Percentiles rank a stretch among this genome's conserved stretches.
Evolutionary conservation across 2,329 filamentous ascomycete genomes (phyloP).

Genomic region (Paecilomyces sp.): DNA sequence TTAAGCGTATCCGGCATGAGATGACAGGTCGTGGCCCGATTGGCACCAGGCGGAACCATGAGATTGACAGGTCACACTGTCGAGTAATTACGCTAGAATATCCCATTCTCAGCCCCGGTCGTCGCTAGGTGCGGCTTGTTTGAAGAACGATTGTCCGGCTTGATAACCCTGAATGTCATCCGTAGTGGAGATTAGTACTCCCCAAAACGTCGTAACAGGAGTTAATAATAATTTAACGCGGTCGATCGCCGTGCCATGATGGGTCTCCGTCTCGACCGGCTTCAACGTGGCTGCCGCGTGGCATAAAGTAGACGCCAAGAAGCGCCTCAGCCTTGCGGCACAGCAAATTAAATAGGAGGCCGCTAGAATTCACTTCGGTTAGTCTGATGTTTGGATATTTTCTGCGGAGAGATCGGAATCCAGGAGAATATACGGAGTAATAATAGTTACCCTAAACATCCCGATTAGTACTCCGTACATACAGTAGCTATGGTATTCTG

Average conservation of each 20-base stretch:
- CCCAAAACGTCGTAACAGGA: background rate
- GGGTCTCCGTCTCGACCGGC: background rate
- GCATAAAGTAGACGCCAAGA: background rate
- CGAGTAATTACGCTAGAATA: background rate
- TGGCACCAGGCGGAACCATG: background rate
- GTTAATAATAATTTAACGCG: background rate
- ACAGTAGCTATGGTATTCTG: background rate
- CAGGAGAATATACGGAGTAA: background rate
- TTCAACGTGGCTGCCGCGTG: background rate
- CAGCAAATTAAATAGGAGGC: background rate
- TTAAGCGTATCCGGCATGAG: background rate
- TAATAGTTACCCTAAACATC: background rate
- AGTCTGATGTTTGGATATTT: background rate
- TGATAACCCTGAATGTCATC: background rate
- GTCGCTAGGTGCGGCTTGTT: background rate
- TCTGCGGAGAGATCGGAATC: background rate
- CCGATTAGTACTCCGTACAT: too few species aligned
- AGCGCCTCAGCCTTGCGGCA: background rate
- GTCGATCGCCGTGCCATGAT: background rate
- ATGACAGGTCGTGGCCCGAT: background rate
- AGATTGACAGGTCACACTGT: background rate
- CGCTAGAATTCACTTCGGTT: background rate
- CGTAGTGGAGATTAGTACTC: background rate
- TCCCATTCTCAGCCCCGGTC: background rate
- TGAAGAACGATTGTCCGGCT: background rate